phyloP scores from a whole-genome alignment of 2,329 filamentous ascomycete species.

The Ophioceras dolichostomum region DNA sequence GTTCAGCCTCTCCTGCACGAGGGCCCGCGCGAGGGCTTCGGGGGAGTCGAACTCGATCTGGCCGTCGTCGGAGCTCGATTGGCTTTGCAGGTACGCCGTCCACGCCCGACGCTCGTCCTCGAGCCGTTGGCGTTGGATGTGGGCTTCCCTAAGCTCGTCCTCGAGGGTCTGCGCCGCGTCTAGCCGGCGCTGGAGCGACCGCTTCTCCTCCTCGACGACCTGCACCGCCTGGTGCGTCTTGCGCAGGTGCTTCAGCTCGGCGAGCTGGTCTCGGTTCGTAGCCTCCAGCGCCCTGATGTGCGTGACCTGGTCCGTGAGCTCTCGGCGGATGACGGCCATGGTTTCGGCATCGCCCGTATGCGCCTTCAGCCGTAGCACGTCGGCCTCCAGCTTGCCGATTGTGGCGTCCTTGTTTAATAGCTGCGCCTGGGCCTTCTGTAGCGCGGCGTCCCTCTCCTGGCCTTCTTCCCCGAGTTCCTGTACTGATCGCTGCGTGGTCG shows the following conservation, averaged over 20 bases:
- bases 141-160: slow-evolving; percentile 64
- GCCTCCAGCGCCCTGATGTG: slow-evolving; percentile 79
- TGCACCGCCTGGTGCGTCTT: slow-evolving; percentile 79
- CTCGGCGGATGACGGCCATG: slow-evolving; percentile 70
- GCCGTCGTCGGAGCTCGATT: slow-evolving; percentile 44
- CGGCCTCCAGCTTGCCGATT: slow-evolving; percentile 67
- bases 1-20: slow-evolving; percentile 72
- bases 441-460: slow-evolving; percentile 38
- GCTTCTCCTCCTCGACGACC: slow-evolving; percentile 91
- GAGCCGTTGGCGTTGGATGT: slow-evolving; percentile 71
- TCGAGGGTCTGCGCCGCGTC: slow-evolving; percentile 63
- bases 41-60: slow-evolving; percentile 72
- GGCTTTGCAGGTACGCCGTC: slow-evolving; percentile 70
- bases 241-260: slow-evolving; percentile 71
- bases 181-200: slow-evolving; percentile 64
- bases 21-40: slow-evolving; percentile 72
- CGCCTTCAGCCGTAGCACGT: slow-evolving; percentile 73
- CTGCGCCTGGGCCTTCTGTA: slow-evolving; percentile 52
- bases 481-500: slow-evolving; percentile 30
- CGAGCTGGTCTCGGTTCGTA: slow-evolving; percentile 64
- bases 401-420: slow-evolving; percentile 56
- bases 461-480: slow-evolving; percentile 49
- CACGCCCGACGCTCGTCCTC: slow-evolving; percentile 83
- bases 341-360: slow-evolving; percentile 81
- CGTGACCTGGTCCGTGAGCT: slow-evolving; percentile 83